Percentiles rank a stretch among this genome's conserved stretches.
Conservation (phyloP, 2,329 filamentous ascomycete species). For the Seiridium unicorne region DNA sequence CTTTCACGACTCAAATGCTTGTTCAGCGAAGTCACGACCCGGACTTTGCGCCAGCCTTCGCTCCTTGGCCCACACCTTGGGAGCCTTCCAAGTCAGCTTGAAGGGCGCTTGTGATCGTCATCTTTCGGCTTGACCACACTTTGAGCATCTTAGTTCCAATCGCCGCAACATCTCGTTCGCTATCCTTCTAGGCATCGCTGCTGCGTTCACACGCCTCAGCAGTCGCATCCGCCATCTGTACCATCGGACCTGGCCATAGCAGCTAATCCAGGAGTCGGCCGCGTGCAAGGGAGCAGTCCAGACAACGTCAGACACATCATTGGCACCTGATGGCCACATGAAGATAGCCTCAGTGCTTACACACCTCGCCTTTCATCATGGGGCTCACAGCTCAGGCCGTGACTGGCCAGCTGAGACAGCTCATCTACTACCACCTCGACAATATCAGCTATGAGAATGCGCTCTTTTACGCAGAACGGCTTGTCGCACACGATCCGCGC, state of each 20-base stretch:
- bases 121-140: neutral
- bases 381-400: constrained; percentile 50
- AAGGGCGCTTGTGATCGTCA: neutral
- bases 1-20: constrained; percentile 2
- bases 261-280: neutral
- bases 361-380: constrained; percentile 36
- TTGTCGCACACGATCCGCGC: constrained; percentile 79
- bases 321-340: constrained; percentile 33
- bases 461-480: constrained; percentile 86
- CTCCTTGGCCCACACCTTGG: neutral
- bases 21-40: constrained; percentile 2
- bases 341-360: constrained; percentile 15
- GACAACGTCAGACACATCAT: neutral
- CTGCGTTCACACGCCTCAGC: neutral
- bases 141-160: neutral
- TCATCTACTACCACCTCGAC: constrained; percentile 74
- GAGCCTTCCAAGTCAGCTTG: neutral
- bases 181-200: neutral
- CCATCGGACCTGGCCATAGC: neutral
- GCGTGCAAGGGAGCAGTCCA: neutral
- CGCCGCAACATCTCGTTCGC: neutral
- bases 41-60: neutral
- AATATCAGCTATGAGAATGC: constrained; percentile 88
- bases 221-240: neutral
- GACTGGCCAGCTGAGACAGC: constrained; percentile 54